Evolutionary conservation across 768 basidiomycete species (phyloP).

Genomic region (Gymnopilus dilepis): DNA sequence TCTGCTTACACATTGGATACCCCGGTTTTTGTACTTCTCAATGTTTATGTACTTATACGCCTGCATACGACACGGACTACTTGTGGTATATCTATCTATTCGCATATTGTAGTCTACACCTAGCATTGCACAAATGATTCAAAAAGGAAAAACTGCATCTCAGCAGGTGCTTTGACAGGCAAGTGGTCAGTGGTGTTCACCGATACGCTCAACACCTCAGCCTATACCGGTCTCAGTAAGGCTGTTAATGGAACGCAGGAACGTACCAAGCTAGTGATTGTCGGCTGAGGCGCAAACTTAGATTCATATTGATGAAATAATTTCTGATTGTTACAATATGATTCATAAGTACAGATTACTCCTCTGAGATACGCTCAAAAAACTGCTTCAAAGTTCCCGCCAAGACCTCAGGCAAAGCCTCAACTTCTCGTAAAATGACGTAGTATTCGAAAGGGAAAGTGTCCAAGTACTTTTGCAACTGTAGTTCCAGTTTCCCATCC

Average conservation of each 20-base stretch:
- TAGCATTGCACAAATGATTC: not conserved
- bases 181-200: no score
- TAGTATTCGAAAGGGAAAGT: constrained; percentile 99
- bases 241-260: no score
- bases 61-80: constrained; percentile 4
- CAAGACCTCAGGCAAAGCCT: constrained; percentile 90
- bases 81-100: not conserved
- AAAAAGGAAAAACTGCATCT: not conserved
- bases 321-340: no score
- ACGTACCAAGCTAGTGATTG: no score
- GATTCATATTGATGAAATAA: no score
- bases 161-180: no score
- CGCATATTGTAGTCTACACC: not conserved
- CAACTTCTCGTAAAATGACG: constrained; percentile 88
- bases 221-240: no score
- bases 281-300: no score
- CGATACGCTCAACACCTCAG: no score
- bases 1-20: constrained; percentile 41
- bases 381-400: constrained; percentile 91
- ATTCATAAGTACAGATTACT: constrained; percentile 43
- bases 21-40: not conserved
- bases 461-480: constrained; percentile 89
- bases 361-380: constrained; percentile 82
- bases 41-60: not conserved
- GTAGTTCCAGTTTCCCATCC: constrained; percentile 83